phyloP scores from a whole-genome alignment of 371 early-diverging fungal genomes.

The Rhizopus delemar region DNA sequence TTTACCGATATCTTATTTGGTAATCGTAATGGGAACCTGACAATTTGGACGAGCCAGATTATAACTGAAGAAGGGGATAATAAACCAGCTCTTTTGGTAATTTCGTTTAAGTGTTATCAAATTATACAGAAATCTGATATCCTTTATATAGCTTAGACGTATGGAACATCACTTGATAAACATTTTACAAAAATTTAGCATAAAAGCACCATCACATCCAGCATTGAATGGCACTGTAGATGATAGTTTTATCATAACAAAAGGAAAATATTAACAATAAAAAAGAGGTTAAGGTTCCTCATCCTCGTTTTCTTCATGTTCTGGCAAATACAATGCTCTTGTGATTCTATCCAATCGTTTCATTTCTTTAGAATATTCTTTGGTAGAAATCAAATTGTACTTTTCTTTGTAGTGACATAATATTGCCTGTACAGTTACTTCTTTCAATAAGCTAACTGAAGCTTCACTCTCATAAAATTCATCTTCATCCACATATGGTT shows the following conservation, averaged over 20 bases:
- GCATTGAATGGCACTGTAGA: constrained; percentile 1
- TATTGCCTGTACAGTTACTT: constrained; percentile 27
- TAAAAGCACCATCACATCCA: constrained; percentile 38
- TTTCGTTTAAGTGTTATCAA: not conserved
- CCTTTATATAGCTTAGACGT: constrained; percentile 46
- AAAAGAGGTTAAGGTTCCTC: not conserved
- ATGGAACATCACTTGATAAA: constrained; percentile 50
- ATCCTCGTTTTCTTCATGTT: not conserved
- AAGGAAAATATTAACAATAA: constrained; percentile 3
- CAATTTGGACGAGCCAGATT: constrained; percentile 73
- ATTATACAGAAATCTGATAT: not conserved
- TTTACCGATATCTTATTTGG: constrained; percentile 89
- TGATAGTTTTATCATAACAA: constrained; percentile 4
- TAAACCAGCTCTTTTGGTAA: constrained; percentile 65
- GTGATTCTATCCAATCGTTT: constrained; percentile 14
- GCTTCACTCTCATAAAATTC: constrained; percentile 31
- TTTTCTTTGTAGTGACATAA: constrained; percentile 14
- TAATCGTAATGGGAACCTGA: constrained; percentile 71
- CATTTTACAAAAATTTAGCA: constrained; percentile 28
- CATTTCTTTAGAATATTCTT: constrained; percentile 11
- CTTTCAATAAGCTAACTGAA: constrained; percentile 22
- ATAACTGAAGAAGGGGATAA: constrained; percentile 81
- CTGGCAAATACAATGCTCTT: constrained; percentile 16
- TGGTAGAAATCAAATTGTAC: constrained; percentile 5
- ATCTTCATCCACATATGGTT: constrained; percentile 31